Conservation (phyloP, 345 rosid species). For the Acer campestre region DNA sequence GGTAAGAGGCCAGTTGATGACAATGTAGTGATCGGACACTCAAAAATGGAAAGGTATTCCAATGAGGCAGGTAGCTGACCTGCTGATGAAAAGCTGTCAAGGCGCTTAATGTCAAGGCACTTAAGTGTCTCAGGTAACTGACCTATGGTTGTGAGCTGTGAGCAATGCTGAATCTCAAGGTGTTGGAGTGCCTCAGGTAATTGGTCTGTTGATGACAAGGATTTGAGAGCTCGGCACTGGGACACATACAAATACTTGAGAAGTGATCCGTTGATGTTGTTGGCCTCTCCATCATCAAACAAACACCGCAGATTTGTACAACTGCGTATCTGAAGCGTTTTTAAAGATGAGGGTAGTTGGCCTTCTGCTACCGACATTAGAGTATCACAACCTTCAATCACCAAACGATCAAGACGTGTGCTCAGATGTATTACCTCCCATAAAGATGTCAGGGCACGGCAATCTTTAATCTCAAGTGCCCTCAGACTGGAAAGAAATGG, state of each 20-base stretch:
- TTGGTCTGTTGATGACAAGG: background rate
- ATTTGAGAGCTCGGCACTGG: background rate
- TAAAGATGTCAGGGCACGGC: background rate
- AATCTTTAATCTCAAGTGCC: background rate
- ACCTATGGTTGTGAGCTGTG: background rate
- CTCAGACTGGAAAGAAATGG: background rate
- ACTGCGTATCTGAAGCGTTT: background rate
- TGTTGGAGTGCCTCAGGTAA: conserved; percentile 11
- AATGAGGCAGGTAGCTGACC: background rate
- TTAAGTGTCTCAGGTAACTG: conserved; percentile 13
- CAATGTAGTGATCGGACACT: background rate
- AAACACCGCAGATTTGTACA: conserved; percentile 13
- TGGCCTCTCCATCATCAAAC: background rate
- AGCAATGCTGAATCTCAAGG: background rate
- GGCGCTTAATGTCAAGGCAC: background rate
- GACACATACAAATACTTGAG: background rate
- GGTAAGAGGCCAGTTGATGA: background rate
- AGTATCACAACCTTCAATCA: background rate
- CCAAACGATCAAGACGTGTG: background rate
- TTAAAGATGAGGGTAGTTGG: background rate
- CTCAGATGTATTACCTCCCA: background rate
- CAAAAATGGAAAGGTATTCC: background rate
- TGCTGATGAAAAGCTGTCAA: background rate
- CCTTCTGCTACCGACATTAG: background rate
- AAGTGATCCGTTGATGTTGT: background rate